Percentiles rank a stretch among this genome's conserved stretches.
Evolutionary conservation across 345 rosid species (phyloP).

Genomic region (Eucalyptus viminalis): DNA sequence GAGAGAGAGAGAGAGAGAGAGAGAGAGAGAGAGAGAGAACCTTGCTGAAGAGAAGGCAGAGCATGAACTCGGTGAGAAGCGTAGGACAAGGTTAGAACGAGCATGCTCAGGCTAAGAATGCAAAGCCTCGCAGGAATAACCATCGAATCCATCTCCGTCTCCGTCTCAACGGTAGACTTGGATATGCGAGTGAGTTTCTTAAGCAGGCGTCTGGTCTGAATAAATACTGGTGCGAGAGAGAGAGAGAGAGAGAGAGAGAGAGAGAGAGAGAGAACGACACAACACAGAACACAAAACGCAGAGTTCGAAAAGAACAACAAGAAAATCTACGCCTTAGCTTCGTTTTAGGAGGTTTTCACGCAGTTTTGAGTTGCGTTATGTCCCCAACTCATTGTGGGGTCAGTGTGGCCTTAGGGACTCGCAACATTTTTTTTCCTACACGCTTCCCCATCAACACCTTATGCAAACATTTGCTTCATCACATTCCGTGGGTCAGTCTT

Average conservation of each 20-base stretch:
- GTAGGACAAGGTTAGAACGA: neutral
- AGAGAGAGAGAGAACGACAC: neutral
- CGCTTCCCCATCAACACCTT: neutral
- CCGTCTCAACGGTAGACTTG: neutral
- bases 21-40: neutral
- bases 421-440: neutral
- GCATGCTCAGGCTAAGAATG: neutral
- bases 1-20: neutral
- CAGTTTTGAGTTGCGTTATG: constrained; percentile 9
- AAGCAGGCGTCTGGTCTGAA: neutral
- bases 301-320: constrained; percentile 33
- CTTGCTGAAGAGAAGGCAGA: neutral
- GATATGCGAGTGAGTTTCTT: neutral
- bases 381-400: constrained; percentile 1
- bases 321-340: constrained; percentile 1
- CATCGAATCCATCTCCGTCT: neutral
- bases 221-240: neutral
- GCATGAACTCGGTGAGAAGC: neutral
- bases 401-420: neutral
- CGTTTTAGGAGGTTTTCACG: constrained; percentile 11
- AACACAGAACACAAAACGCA: constrained; percentile 52
- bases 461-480: neutral
- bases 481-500: neutral
- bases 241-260: neutral
- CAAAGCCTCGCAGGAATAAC: neutral